Base-by-base conservation (phyloP, 73 alveolate genomes). In the Paraurostyla sp. region DNA sequence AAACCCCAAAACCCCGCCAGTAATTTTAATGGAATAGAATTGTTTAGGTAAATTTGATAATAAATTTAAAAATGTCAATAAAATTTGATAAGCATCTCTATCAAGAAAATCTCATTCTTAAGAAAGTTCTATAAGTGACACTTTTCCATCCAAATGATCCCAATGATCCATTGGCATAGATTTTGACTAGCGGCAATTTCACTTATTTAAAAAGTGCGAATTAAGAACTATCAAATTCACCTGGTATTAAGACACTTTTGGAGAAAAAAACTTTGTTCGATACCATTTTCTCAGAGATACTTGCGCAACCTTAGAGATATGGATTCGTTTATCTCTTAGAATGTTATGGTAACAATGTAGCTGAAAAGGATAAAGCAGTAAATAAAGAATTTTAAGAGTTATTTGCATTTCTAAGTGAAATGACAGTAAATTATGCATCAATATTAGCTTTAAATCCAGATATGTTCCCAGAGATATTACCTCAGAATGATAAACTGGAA, bases 201-300 rank as follows among this genome's bases (percentile, higher is more conserved):
- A 13, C 65, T 3, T 57, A 56, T 60, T 46, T 57, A 2, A 6
- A 2, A 2, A 81, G 83, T 25, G 84, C 84, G 29, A 40, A 40
- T 43, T 2, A 60, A 2, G 92, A 83, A 63, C 36, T 62, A 6
- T 27, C 56, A 20, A 83, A 69, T 41, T 65, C 4, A 6, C 83
- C 91, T 4, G 38, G 41, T 13, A 86, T 58, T 57, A 80, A 89
- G 75, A 36, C 89, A 40, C 22, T 89, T 16, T 43, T 83, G 52
- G 96, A 91, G 51, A 91, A 84, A 63, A 71, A 65, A 56, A 83
- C 96, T 7, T 82, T 91, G 63, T 91, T 91, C 42, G 96, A 91
- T 80, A 71, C 96, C 16, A 78, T 91, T 50, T 49, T 91, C 49
- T 57, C 92, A 9, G 91, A 91, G 35, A 30, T 75, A 3, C 62